Evolutionary conservation across 75 land plant species (phyloP).

Genomic region (Cupressus sempervirens): DNA sequence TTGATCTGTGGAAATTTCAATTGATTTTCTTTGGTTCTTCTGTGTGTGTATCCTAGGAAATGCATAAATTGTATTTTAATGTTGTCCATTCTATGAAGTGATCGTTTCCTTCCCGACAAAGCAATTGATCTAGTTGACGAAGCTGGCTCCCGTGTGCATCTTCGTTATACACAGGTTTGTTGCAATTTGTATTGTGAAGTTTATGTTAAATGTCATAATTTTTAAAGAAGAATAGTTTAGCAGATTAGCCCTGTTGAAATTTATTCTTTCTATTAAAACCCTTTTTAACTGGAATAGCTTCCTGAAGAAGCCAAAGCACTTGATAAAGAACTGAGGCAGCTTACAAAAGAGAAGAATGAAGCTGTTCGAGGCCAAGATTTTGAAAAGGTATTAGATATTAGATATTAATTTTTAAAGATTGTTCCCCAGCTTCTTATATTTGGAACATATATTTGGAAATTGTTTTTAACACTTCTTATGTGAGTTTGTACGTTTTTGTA

Average conservation of each 20-base stretch:
- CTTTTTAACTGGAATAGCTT: constrained; percentile 39
- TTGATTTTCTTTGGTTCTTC: constrained; percentile 1
- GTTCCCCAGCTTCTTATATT: neutral
- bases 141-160: constrained; percentile 95
- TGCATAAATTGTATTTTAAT: neutral
- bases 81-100: constrained; percentile 42
- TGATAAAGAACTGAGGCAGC: constrained; percentile 90
- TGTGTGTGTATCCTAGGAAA: neutral
- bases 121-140: constrained; percentile 98
- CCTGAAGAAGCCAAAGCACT: constrained; percentile 96
- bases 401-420: neutral
- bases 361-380: constrained; percentile 90
- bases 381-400: constrained; percentile 61
- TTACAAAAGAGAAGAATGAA: constrained; percentile 94
- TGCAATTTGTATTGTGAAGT: neutral
- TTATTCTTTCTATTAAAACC: neutral
- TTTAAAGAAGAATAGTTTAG: neutral
- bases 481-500: neutral
- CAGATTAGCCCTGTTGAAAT: neutral
- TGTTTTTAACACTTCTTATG: neutral
- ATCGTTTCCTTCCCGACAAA: constrained; percentile 94
- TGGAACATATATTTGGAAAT: neutral
- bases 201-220: neutral
- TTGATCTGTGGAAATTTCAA: neutral
- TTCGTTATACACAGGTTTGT: constrained; percentile 89